Conservation (phyloP, 164 flowering plant species). For the Nymphaea colorata region DNA sequence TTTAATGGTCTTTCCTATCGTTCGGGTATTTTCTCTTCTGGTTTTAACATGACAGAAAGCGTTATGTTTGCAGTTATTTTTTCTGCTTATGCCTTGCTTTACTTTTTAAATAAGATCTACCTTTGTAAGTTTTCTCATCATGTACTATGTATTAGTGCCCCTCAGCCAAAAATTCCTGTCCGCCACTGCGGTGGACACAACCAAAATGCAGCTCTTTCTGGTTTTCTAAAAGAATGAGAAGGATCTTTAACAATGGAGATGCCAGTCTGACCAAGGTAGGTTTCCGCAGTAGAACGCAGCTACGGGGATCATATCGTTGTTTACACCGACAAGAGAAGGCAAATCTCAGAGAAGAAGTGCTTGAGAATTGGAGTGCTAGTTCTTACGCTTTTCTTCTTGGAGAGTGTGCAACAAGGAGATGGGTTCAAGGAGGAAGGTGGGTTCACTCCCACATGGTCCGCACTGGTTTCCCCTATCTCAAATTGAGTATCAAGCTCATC, state of each 20-base stretch:
- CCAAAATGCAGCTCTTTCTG: too few relatives aligned
- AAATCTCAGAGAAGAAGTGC: background rate
- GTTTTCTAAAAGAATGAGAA: background rate
- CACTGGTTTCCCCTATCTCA: slow-evolving; percentile 20
- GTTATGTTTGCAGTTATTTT: too few relatives aligned
- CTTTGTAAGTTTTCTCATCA: too few relatives aligned
- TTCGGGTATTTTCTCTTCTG: too few relatives aligned
- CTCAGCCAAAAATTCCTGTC: too few relatives aligned
- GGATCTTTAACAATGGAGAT: background rate
- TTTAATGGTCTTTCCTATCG: too few relatives aligned
- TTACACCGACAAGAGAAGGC: background rate
- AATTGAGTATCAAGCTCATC: slow-evolving; percentile 27
- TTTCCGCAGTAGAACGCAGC: background rate
- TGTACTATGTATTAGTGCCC: too few relatives aligned
- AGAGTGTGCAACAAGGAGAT: slow-evolving; percentile 20
- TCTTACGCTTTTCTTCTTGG: slow-evolving; percentile 19
- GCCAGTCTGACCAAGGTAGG: background rate
- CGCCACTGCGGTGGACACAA: too few relatives aligned
- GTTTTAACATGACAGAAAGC: too few relatives aligned
- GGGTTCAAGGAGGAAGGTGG: slow-evolving; percentile 9
- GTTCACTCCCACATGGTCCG: slow-evolving; percentile 25
- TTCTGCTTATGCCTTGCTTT: too few relatives aligned
- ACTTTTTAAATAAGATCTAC: too few relatives aligned
- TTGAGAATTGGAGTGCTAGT: slow-evolving; percentile 2
- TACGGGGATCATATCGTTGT: background rate